phyloP scores from a whole-genome alignment of 1,284 basidiomycete genomes.

The Rhodotorula sp. region DNA sequence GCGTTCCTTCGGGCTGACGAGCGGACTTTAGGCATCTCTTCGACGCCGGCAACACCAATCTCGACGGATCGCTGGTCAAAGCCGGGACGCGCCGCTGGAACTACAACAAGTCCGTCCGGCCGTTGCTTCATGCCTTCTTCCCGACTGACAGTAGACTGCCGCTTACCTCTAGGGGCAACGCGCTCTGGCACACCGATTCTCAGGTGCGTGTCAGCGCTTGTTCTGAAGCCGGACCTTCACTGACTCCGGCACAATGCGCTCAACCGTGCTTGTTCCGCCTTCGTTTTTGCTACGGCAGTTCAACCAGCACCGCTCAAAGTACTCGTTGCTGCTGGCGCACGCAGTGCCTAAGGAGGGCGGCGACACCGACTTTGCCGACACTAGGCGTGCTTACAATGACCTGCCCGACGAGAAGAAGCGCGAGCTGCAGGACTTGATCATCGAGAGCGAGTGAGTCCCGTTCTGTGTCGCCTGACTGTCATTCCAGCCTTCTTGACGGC shows the following conservation, averaged over 20 bases:
- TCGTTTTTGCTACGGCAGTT: slow-evolving; percentile 30
- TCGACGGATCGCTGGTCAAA: slow-evolving; percentile 6
- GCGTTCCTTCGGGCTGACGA: not conserved
- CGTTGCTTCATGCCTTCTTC: no score
- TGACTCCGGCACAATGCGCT: no score
- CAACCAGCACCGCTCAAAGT: slow-evolving; percentile 47
- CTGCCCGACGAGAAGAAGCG: slow-evolving; percentile 11
- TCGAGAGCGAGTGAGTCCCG: slow-evolving; percentile 1
- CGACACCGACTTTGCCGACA: slow-evolving; percentile 11
- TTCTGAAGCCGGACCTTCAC: no score
- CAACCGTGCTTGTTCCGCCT: no score
- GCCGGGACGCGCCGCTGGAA: slow-evolving; percentile 1
- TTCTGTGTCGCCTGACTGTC: no score
- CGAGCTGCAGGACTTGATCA: not conserved
- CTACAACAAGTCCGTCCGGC: slow-evolving; percentile 3
- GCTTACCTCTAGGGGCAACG: slow-evolving; percentile 29
- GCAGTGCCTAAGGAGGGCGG: slow-evolving; percentile 44
- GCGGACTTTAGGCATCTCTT: slow-evolving; percentile 1
- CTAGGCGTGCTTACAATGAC: not conserved
- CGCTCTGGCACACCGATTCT: slow-evolving; percentile 46
- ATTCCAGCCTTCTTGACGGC: not conserved
- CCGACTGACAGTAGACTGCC: not conserved
- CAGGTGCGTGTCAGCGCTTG: not conserved
- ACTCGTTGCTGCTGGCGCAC: slow-evolving; percentile 48
- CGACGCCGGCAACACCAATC: slow-evolving; percentile 13